Percentiles rank a stretch among this genome's conserved stretches.
Conservation (phyloP, 2,329 filamentous ascomycete species). For the Alternaria sp. region DNA sequence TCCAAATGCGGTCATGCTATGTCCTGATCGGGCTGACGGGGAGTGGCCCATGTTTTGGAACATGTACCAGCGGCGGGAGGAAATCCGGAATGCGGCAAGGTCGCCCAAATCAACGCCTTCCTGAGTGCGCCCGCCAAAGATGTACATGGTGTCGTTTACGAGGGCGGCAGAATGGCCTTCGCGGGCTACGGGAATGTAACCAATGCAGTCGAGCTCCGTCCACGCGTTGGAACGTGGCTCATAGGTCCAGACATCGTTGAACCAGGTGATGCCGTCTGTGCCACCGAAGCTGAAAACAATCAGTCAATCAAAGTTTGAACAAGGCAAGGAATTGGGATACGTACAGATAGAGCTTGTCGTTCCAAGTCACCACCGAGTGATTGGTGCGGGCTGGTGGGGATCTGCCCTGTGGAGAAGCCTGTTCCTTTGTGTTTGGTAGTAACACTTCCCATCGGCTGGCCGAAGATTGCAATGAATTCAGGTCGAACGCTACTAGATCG, state of each 20-base stretch:
- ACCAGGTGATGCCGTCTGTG: constrained; percentile 95
- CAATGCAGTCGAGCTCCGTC: constrained; percentile 92
- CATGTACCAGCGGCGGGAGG: constrained; percentile 93
- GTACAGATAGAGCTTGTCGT: constrained; percentile 87
- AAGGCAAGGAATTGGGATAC: constrained; percentile 59
- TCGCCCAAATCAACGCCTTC: constrained; percentile 93
- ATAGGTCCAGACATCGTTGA: constrained; percentile 98
- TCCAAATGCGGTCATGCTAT: constrained; percentile 95
- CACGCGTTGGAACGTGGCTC: constrained; percentile 83
- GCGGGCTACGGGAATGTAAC: constrained; percentile 91
- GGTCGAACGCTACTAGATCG: constrained; percentile 90
- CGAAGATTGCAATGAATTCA: constrained; percentile 91
- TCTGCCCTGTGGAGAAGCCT: constrained; percentile 40
- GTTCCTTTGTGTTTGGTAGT: constrained; percentile 74
- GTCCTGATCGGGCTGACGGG: constrained; percentile 89
- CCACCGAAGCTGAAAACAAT: constrained; percentile 78
- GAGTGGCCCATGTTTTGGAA: constrained; percentile 99
- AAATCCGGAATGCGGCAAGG: constrained; percentile 82
- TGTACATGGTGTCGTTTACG: constrained; percentile 98
- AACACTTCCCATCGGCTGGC: constrained; percentile 94
- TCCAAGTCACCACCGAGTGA: constrained; percentile 88
- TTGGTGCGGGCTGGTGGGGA: constrained; percentile 88
- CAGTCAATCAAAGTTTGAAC: constrained; percentile 8
- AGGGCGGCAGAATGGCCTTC: constrained; percentile 94
- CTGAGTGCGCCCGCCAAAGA: constrained; percentile 94